Evolutionary conservation across 2,329 filamentous ascomycete genomes (phyloP), one percentile per base, ranked within the genome.

Genomic region (Arthrinium puccinioides): DNA sequence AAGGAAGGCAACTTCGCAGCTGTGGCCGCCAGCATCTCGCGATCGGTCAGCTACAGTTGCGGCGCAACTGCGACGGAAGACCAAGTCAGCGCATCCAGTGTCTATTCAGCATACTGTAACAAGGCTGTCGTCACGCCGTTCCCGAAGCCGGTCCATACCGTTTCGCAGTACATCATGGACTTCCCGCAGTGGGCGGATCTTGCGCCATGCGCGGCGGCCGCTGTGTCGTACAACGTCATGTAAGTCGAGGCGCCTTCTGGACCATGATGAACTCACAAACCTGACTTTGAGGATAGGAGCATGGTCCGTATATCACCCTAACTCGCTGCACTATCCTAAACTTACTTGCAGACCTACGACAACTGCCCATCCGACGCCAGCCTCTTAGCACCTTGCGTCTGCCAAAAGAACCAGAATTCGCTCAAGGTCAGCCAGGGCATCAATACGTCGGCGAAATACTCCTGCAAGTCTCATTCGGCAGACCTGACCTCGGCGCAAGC

Each of bases 111-210:
- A 23, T 76, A 76, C 46, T 76, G 72, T 50, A 61, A 66, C 39
- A 71, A 70, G 30, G 57, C 51, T 10, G 39, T 45, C 5, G 46
- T 54, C 0, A 46, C 60, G 13, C 48, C 57, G 0, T 72, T 74
- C 39, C 50, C 66, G 4, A 60, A 61, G 9, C 69, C 69, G 10
- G 57, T 59, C 0, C 60, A 64, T 31, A 48, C 62, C 1, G 66
- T 75, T 15, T 56, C 60, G 1, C 56, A 62, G 21, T 73, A 69
- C 37, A 66, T 76, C 30, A 72, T 69, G 10, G 72, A 76, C 41
- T 50, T 76, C 2, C 51, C 69, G 3, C 61, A 62, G 32, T 60
- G 58, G 32, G 47, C 53, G 2, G 55, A 66, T 13, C 57, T 72
- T 33, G 66, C 66, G 9, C 60, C 61, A 3, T 72, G 69, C 40